Evolutionary conservation across 768 basidiomycete genomes (phyloP).

Genomic region (Suillus subaureus): DNA sequence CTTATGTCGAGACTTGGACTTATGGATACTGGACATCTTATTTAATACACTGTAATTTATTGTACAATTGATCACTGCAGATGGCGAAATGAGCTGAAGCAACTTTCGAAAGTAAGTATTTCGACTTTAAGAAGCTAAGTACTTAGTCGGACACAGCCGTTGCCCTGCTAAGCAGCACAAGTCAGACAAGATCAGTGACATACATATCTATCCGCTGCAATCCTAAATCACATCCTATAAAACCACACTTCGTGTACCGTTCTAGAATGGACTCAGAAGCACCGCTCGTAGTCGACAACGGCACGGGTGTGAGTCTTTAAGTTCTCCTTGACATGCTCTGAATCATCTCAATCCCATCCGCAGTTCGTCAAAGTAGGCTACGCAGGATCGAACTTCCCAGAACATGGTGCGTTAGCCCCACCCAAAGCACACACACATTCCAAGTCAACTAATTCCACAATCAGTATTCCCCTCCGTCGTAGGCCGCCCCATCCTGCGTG

Average conservation of each 20-base stretch:
- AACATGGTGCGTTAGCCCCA: slow-evolving; percentile 63
- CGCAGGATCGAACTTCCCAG: slow-evolving; percentile 93
- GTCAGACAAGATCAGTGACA: slow-evolving; percentile 6
- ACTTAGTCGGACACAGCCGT: slow-evolving; percentile 2
- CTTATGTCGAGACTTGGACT: slow-evolving; percentile 3
- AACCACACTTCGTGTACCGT: background rate
- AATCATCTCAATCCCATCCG: slow-evolving; percentile 6
- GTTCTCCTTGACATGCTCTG: slow-evolving; percentile 12
- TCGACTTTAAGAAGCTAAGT: background rate
- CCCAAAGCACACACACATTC: background rate
- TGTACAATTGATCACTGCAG: background rate
- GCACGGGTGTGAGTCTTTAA: slow-evolving; percentile 70
- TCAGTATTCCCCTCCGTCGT: slow-evolving; percentile 92
- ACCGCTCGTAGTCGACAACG: slow-evolving; percentile 85
- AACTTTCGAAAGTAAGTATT: background rate
- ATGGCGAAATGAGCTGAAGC: background rate
- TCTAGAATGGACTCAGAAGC: slow-evolving; percentile 32
- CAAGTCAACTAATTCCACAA: background rate
- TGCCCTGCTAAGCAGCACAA: background rate
- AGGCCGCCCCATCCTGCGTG: slow-evolving; percentile 95
- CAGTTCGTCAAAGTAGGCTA: slow-evolving; percentile 93
- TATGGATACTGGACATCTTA: background rate
- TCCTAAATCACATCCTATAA: background rate
- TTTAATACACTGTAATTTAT: background rate
- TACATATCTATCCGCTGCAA: slow-evolving; percentile 1